These are phyloP conservation scores for Arthrobotrys megalospora DNA, from an alignment of 2,329 filamentous ascomycete genomes.

Conservation along the genomic window DNA sequence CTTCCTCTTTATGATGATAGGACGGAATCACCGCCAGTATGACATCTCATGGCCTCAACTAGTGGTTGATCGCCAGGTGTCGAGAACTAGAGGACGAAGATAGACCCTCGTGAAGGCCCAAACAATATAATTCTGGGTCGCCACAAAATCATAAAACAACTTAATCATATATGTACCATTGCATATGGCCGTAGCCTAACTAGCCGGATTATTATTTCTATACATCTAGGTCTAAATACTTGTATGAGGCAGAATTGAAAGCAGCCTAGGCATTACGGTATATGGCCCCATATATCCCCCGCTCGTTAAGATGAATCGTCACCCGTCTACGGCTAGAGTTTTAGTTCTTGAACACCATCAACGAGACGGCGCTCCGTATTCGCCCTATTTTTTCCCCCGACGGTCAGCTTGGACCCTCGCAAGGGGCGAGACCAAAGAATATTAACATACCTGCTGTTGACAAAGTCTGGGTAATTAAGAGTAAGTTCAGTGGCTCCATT, in stretches of 20 bases:
- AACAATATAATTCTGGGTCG: constrained; percentile 5
- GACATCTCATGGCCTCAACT: not conserved
- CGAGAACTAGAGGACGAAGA: not conserved
- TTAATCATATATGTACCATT: not conserved
- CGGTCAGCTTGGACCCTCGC: not conserved
- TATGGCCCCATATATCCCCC: not conserved
- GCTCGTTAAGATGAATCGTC: not conserved
- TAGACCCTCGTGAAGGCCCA: not conserved
- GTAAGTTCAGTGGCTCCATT: constrained; percentile 92
- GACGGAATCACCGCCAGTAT: not conserved
- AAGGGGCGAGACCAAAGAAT: not conserved
- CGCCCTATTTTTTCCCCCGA: constrained; percentile 62
- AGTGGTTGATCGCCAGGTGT: constrained; percentile 4
- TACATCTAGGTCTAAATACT: constrained; percentile 26
- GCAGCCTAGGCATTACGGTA: constrained; percentile 15
- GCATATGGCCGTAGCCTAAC: not conserved
- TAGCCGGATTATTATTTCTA: constrained; percentile 15
- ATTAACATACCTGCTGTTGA: constrained; percentile 74
- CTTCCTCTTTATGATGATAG: not conserved
- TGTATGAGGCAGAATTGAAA: constrained; percentile 6
- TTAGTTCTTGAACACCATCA: constrained; percentile 65
- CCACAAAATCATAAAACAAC: not conserved
- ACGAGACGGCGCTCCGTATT: constrained; percentile 67
- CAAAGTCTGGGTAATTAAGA: constrained; percentile 96
- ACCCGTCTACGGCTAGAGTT: constrained; percentile 6